These are phyloP conservation scores for Erythrobasidium hasegawianum DNA, from an alignment of 1,284 basidiomycete species.

Conservation along the genomic window DNA sequence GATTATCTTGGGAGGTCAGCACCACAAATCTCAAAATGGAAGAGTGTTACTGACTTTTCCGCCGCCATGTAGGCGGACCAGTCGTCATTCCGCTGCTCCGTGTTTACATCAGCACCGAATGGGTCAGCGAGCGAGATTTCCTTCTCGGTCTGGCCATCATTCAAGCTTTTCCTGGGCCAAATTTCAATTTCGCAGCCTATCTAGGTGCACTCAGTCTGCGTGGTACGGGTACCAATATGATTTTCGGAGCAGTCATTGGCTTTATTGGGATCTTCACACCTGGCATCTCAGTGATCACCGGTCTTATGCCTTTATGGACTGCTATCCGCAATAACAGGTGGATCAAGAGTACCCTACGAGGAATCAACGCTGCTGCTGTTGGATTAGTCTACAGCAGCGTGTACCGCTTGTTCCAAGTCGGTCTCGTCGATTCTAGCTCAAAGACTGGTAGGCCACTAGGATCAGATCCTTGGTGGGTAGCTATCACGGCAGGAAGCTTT, in stretches of 20 bases:
- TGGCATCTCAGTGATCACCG: constrained; percentile 57
- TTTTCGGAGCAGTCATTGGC: constrained; percentile 55
- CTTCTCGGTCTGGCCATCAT: constrained; percentile 59
- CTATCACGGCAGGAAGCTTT: no score
- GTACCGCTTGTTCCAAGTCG: constrained; percentile 53
- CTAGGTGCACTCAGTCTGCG: constrained; percentile 55
- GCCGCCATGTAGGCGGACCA: constrained; percentile 52
- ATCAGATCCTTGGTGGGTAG: no score
- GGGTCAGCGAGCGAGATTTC: constrained; percentile 58
- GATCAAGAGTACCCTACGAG: constrained; percentile 54
- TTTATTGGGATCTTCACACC: constrained; percentile 57
- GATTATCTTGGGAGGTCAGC: constrained; percentile 57
- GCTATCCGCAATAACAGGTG: constrained; percentile 52
- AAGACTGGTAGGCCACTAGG: no score
- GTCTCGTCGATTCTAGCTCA: no score
- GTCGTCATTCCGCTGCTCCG: constrained; percentile 60
- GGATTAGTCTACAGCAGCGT: constrained; percentile 59
- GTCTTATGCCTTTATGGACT: constrained; percentile 56
- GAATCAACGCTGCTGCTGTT: constrained; percentile 58
- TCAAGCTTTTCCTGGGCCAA: constrained; percentile 54
- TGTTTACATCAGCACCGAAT: constrained; percentile 58
- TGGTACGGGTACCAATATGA: constrained; percentile 43
- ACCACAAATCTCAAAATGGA: no score
- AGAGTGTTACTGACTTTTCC: no score
- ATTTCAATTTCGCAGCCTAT: constrained; percentile 61